These are phyloP conservation scores for Trichoderma sp. DNA, from an alignment of 2,329 filamentous ascomycete genomes.

Conservation along the genomic window DNA sequence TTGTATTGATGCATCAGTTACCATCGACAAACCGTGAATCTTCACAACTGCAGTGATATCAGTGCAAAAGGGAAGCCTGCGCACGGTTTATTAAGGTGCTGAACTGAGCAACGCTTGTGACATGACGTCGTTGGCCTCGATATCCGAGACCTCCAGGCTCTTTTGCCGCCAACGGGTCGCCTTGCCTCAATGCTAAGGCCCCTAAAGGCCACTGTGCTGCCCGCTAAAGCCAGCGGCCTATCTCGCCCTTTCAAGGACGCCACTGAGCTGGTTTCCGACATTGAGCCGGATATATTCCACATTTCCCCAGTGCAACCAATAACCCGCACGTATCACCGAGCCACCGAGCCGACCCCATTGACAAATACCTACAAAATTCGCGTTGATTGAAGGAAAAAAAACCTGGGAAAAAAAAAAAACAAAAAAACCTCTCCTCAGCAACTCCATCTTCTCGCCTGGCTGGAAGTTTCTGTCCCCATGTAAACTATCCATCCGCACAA, in stretches of 20 bases:
- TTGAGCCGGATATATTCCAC: background rate
- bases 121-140: conserved; percentile 12
- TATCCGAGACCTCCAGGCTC: conserved; percentile 1
- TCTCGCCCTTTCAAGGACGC: background rate
- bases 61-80: background rate
- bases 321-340: conserved; percentile 36
- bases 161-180: background rate
- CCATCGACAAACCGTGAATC: background rate
- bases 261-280: background rate
- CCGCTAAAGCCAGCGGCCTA: background rate
- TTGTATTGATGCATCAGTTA: background rate
- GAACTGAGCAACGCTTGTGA: background rate
- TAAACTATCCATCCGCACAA: conserved; percentile 24
- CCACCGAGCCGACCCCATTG: conserved; percentile 34
- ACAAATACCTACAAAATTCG: conserved; percentile 32
- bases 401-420: too few relatives aligned
- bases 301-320: conserved; percentile 34
- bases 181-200: background rate
- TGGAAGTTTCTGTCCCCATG: conserved; percentile 23
- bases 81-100: background rate
- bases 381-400: background rate
- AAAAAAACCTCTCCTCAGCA: conserved; percentile 19
- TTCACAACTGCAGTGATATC: background rate
- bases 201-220: background rate
- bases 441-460: conserved; percentile 24